Conservation (phyloP, 2,329 filamentous ascomycete species). For the Alternaria sp. region DNA sequence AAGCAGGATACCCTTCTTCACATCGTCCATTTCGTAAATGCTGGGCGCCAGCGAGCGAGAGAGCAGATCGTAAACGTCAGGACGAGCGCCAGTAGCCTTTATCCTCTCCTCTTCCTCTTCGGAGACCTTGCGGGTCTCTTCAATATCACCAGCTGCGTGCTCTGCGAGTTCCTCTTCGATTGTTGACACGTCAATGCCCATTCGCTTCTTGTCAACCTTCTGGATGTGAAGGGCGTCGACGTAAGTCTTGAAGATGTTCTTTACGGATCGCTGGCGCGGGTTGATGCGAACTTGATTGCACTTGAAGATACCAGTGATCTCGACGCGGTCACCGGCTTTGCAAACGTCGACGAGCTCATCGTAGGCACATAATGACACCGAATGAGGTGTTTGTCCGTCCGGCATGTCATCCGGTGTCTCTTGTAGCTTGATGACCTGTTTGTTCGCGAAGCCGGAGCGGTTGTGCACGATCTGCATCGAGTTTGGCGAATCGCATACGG, state of each 20-base stretch:
- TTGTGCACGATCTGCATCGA: slow-evolving; percentile 99
- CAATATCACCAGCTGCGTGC: slow-evolving; percentile 71
- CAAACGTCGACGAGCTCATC: slow-evolving; percentile 97
- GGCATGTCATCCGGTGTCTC: slow-evolving; percentile 96
- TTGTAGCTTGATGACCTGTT: slow-evolving; percentile 98
- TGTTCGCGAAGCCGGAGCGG: slow-evolving; percentile 91
- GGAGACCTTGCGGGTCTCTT: slow-evolving; percentile 82
- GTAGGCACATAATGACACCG: slow-evolving; percentile 93
- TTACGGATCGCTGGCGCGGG: slow-evolving; percentile 87
- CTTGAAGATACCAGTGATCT: slow-evolving; percentile 96
- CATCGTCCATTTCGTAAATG: slow-evolving; percentile 97
- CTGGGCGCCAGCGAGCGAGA: slow-evolving; percentile 90
- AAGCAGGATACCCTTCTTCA: slow-evolving; percentile 96
- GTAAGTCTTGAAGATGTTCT: slow-evolving; percentile 97
- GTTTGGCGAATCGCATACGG: slow-evolving; percentile 82
- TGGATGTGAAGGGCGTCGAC: slow-evolving; percentile 95
- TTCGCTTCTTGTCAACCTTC: slow-evolving; percentile 92
- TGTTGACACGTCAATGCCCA: slow-evolving; percentile 89
- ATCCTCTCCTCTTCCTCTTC: slow-evolving; percentile 92
- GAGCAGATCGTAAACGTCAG: slow-evolving; percentile 92
- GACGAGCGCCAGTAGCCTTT: slow-evolving; percentile 75
- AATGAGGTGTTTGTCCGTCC: slow-evolving; percentile 95
- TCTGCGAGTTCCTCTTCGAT: slow-evolving; percentile 83
- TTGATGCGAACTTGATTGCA: slow-evolving; percentile 94
- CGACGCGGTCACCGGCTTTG: slow-evolving; percentile 94